These are phyloP conservation scores for Hyphopichia khmerensis DNA, from an alignment of 1,139 yeast genomes.

Conservation along the genomic window DNA sequence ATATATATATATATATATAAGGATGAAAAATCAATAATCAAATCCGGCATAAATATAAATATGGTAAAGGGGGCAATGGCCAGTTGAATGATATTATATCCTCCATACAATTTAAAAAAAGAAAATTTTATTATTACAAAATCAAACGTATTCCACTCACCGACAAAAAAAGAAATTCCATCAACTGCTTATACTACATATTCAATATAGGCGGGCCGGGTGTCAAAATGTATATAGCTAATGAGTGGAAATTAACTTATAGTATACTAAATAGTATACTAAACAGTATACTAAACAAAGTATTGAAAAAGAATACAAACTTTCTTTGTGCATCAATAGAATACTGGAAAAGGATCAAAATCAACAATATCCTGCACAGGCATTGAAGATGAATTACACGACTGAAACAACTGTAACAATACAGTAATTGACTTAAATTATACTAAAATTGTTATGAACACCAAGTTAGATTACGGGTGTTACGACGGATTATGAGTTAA, in stretches of 20 bases:
- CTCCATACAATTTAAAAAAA: too few species aligned
- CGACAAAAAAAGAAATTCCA: not conserved
- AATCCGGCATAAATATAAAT: slow-evolving; percentile 1
- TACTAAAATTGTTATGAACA: not conserved
- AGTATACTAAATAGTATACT: too few species aligned
- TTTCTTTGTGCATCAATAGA: too few species aligned
- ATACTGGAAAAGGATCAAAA: too few species aligned
- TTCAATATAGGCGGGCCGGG: not conserved
- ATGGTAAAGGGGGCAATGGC: slow-evolving; percentile 1
- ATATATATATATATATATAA: not conserved
- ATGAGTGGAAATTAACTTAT: not conserved
- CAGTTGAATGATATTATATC: too few species aligned
- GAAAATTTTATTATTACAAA: too few species aligned
- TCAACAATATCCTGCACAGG: not conserved
- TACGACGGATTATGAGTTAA: not conserved
- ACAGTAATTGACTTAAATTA: not conserved
- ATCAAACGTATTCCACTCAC: too few species aligned
- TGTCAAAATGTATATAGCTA: not conserved
- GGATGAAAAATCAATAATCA: not conserved
- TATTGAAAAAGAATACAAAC: too few species aligned
- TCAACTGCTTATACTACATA: not conserved
- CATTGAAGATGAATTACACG: not conserved
- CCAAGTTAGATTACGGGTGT: not conserved
- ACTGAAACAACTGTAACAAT: not conserved
- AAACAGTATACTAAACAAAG: too few species aligned